Evolutionary conservation across 2,329 filamentous ascomycete species (phyloP).

Genomic region (Fusarium torulosum): DNA sequence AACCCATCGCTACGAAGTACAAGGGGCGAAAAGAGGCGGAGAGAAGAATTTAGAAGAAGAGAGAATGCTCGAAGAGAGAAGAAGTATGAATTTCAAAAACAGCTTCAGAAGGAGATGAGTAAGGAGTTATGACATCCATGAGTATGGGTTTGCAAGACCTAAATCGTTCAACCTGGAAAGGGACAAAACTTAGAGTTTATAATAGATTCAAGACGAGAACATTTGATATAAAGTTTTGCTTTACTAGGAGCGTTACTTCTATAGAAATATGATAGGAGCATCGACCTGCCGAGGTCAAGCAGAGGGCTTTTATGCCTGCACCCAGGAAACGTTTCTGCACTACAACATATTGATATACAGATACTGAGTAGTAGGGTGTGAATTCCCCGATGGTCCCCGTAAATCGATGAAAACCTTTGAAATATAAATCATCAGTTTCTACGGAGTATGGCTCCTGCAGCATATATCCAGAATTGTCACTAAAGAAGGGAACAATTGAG

Average conservation of each 20-base stretch:
- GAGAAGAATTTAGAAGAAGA: conserved; percentile 13
- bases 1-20: not conserved
- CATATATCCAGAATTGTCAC: too few relatives aligned
- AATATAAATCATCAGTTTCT: too few relatives aligned
- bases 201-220: not conserved
- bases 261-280: too few relatives aligned
- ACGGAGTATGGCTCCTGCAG: too few relatives aligned
- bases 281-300: too few relatives aligned
- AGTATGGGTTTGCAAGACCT: not conserved
- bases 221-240: not conserved
- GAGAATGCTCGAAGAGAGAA: conserved; percentile 23
- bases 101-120: conserved; percentile 2
- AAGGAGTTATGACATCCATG: not conserved
- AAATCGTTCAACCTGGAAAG: not conserved
- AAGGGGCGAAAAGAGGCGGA: not conserved
- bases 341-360: too few relatives aligned
- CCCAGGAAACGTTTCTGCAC: not conserved
- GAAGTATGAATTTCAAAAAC: conserved; percentile 28
- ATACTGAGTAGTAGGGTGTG: too few relatives aligned
- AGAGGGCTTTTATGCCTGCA: conserved; percentile 19
- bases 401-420: too few relatives aligned
- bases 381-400: too few relatives aligned
- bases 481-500: too few relatives aligned
- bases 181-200: not conserved
- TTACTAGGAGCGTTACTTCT: not conserved